A percentile compares a stretch with the other conserved stretches of the same genome.
Conservation (phyloP, 768 basidiomycete genomes). For the Rossbeevera mucosa region DNA sequence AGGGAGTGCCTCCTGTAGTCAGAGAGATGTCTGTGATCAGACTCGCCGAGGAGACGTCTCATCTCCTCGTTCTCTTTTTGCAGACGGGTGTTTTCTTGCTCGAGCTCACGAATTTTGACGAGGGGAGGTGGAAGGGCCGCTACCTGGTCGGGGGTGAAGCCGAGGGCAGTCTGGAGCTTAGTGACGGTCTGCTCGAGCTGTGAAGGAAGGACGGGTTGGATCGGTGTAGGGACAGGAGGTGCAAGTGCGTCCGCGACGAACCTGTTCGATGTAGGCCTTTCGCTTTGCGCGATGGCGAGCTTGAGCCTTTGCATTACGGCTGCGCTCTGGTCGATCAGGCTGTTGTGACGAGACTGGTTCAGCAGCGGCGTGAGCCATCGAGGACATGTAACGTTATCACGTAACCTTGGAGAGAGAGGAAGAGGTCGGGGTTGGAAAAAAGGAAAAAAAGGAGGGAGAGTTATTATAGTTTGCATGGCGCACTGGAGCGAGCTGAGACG, state of each 20-base stretch:
- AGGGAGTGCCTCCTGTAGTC: slow-evolving; percentile 48
- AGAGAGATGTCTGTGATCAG: slow-evolving; percentile 35
- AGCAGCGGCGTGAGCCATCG: slow-evolving; percentile 51
- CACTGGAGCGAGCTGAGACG: slow-evolving; percentile 23
- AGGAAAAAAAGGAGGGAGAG: slow-evolving; percentile 27
- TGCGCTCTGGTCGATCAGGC: slow-evolving; percentile 70
- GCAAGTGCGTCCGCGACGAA: slow-evolving; percentile 22
- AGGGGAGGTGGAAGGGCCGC: slow-evolving; percentile 67
- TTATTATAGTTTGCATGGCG: slow-evolving; percentile 32
- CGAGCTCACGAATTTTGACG: slow-evolving; percentile 74
- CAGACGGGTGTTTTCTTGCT: slow-evolving; percentile 71
- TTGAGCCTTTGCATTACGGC: slow-evolving; percentile 85
- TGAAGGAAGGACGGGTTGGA: slow-evolving; percentile 4
- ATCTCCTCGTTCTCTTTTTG: slow-evolving; percentile 72
- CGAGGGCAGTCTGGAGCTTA: slow-evolving; percentile 72
- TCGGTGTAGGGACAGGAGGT: slow-evolving; percentile 10
- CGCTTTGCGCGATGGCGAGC: slow-evolving; percentile 87
- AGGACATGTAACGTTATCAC: slow-evolving; percentile 52
- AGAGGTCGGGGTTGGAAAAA: slow-evolving; percentile 50
- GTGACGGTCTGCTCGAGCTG: slow-evolving; percentile 85
- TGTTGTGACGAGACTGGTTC: slow-evolving; percentile 36
- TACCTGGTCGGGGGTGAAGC: slow-evolving; percentile 71
- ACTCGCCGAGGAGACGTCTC: slow-evolving; percentile 57
- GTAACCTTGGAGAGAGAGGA: slow-evolving; percentile 36
- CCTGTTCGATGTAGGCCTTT: slow-evolving; percentile 91